Conservation (phyloP, 1,139 yeast species). For the Pichia cactophila region DNA sequence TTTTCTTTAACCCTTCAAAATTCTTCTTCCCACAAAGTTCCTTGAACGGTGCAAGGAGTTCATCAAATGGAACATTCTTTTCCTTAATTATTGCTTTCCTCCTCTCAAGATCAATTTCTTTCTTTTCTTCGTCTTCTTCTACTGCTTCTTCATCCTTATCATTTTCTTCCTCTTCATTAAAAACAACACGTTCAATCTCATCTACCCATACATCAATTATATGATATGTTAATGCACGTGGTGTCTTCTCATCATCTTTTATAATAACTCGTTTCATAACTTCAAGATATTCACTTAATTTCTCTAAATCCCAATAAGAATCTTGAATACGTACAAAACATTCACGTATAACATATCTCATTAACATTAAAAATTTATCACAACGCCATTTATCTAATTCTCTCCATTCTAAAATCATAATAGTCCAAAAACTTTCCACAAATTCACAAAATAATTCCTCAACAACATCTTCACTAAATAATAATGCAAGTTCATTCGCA, state of each 20-base stretch:
- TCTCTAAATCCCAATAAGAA: conserved; percentile 48
- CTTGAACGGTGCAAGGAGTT: conserved; percentile 52
- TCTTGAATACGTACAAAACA: conserved; percentile 49
- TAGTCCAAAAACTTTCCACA: conserved; percentile 72
- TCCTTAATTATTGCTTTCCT: conserved; percentile 9
- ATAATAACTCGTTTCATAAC: conserved; percentile 35
- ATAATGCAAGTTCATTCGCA: conserved; percentile 63
- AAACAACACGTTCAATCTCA: conserved; percentile 66
- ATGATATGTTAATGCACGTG: conserved; percentile 79
- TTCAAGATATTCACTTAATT: conserved; percentile 41
- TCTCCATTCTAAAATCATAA: conserved; percentile 79
- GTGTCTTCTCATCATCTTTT: conserved; percentile 51
- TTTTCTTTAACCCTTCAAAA: conserved; percentile 59
- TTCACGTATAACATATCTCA: conserved; percentile 69
- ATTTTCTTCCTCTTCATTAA: conserved; percentile 40
- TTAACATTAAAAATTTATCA: conserved; percentile 75
- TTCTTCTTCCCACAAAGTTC: conserved; percentile 42
- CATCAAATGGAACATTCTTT: conserved; percentile 43
- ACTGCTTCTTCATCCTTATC: conserved; percentile 29
- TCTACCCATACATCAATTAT: conserved; percentile 77
- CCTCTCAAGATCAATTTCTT: conserved; percentile 5
- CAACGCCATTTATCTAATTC: conserved; percentile 77
- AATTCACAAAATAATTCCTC: conserved; percentile 40
- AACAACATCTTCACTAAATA: conserved; percentile 44
- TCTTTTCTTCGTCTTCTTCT: conserved; percentile 8